phyloP scores from a whole-genome alignment of 106 monocot species.

The Dioscorea alata region DNA sequence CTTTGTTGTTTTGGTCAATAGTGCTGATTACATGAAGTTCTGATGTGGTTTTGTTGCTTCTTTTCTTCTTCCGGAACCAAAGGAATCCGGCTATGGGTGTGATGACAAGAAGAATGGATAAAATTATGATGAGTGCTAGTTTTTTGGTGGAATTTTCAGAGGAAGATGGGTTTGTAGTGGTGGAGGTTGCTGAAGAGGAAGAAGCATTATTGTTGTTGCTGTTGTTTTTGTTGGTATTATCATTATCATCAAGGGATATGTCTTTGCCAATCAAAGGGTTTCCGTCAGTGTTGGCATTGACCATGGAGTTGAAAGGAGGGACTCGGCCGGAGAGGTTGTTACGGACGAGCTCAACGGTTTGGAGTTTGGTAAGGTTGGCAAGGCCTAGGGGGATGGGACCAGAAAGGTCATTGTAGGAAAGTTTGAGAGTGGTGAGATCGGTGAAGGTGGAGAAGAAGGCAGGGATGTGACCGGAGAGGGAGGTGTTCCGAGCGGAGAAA shows the following conservation, averaged over 20 bases:
- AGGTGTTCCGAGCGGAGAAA: constrained; percentile 63
- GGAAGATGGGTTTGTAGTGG: constrained; percentile 20
- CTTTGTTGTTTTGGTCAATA: background rate
- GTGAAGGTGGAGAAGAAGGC: constrained; percentile 35
- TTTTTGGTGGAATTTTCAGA: too few relatives aligned
- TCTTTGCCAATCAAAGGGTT: constrained; percentile 60
- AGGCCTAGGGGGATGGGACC: constrained; percentile 73
- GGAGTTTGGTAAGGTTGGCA: constrained; percentile 44
- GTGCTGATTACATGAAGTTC: too few relatives aligned
- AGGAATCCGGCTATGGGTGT: too few relatives aligned
- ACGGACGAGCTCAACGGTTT: constrained; percentile 47
- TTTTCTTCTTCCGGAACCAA: too few relatives aligned
- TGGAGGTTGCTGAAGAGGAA: constrained; percentile 47
- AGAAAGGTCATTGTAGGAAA: constrained; percentile 74
- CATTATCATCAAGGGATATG: background rate
- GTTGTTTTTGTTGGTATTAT: constrained; percentile 44
- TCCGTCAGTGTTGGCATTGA: constrained; percentile 22
- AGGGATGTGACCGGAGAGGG: constrained; percentile 52
- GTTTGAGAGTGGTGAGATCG: constrained; percentile 30
- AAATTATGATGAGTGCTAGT: too few relatives aligned
- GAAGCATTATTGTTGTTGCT: constrained; percentile 36
- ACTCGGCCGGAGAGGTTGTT: constrained; percentile 68
- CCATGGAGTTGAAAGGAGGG: constrained; percentile 28
- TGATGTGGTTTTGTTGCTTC: too few relatives aligned
- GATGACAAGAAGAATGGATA: too few relatives aligned